Base-by-base conservation (phyloP, 2,329 filamentous ascomycete species). In the Calonectria pteridis region DNA sequence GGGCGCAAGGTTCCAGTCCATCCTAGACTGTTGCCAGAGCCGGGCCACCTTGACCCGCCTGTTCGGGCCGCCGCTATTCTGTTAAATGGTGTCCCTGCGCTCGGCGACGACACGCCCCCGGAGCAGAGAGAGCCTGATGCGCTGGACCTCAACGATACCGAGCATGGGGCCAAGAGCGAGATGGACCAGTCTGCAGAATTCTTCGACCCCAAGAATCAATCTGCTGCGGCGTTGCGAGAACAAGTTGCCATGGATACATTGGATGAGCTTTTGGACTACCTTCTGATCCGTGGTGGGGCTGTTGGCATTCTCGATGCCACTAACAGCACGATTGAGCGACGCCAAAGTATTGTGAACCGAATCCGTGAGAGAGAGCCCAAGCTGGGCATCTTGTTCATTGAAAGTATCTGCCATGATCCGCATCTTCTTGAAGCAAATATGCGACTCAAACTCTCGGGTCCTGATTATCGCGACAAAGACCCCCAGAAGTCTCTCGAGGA, bases 281-380 rank as follows among this genome's bases (percentile, higher is more conserved):
- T 99, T 14, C 88, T 98, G 40, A 88, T 93, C 29, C 89, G 93
- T 68, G 95, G 94, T 33, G 97, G 97, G 59, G 94, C 95, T 35
- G 95, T 98, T 13, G 97, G 97, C 46, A 98, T 99, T 76, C 91
- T 99, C 16, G 97, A 99, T 85, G 97, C 97, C 10, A 99, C 97
- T 10, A 99, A 99, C 86, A 98, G 96, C 86, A 99, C 97, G 0
- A 89, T 98, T 64, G 91, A 95, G 76, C 93, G 97, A 46, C 92
- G 97, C 64, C 93, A 96, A 84, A 90, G 94, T 31, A 91, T 99
- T 69, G 95, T 98, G 80, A 91, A 96, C 74, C 94, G 92, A 77
- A 95, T 98, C 81, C 94, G 94, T 79, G 87, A 92, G 67, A 91
- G 94, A 67, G 96, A 97, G 78, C 95, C 96, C 2, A 94, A 94